Base-by-base conservation (phyloP, 2,329 filamentous ascomycete genomes). In the Emmonsia crescens region DNA sequence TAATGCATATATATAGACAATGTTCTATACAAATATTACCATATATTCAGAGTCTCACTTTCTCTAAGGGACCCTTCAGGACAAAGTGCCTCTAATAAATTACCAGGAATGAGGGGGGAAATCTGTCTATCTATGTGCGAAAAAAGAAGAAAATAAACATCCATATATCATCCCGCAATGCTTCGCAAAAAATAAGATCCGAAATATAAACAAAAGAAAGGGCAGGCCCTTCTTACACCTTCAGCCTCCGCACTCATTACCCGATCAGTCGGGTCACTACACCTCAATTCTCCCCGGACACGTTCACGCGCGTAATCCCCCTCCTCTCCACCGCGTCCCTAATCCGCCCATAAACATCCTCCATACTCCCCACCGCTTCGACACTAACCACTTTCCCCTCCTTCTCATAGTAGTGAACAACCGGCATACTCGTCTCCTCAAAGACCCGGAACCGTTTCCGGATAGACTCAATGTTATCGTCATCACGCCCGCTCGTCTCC, bases 381-480 rank as follows among this genome's bases (percentile, higher is more conserved):
- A 97, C 82, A 78, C 86, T 89, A 73, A 96, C 84, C 19, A 97
- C 91, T 72, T 87, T 86, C 69, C 84, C 85, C 77, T 92, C 80
- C 69, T 81, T 80, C 71, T 88, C 86, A 74, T 89, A 97, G 73
- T 90, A 85, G 68, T 96, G 83, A 60, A 99, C 91, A 55, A 97
- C 94, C 31, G 94, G 94, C 93, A 97, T 96, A 78, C 91, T 96
- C 1, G 91, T 96, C 77, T 97, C 91, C 69, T 95, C 80, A 73
- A 97, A 99, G 3, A 88, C 92, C 72, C 85, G 86, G 82, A 99
- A 99, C 62, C 94, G 85, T 86, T 99, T 99, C 79, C 89, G 88
- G 75, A 97, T 99, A 71, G 87, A 91, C 77, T 96, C 94, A 61
- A 86, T 88, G 74, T 99, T 99, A 78, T 99, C 94, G 76, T 99